Percentiles rank a stretch among this genome's conserved stretches.
These are phyloP conservation scores for Serendipita sp. DNA, from an alignment of 768 basidiomycete genomes.

Conservation along the genomic window DNA sequence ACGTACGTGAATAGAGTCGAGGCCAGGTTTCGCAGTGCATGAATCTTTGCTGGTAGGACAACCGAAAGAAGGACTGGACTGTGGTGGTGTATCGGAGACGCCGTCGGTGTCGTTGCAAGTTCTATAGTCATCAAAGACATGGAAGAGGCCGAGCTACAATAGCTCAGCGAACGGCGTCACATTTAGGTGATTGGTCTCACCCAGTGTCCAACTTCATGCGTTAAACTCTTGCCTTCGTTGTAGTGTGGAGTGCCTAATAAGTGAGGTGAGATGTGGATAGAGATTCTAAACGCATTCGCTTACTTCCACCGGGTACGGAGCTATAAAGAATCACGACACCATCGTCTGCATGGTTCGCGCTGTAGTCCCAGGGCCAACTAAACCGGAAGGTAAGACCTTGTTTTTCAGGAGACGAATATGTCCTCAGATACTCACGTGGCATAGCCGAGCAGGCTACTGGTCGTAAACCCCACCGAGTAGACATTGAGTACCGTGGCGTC, in stretches of 20 bases:
- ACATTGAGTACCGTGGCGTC: background rate
- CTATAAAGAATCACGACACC: conserved; percentile 24
- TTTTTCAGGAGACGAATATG: too few species aligned
- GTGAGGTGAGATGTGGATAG: background rate
- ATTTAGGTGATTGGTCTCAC: conserved; percentile 8
- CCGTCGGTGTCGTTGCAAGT: background rate
- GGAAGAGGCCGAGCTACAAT: background rate
- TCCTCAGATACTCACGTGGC: background rate
- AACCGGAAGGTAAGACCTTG: too few species aligned
- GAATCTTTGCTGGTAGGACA: background rate
- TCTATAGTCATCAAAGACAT: background rate
- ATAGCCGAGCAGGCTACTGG: background rate
- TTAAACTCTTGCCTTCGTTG: conserved; percentile 7
- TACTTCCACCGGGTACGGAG: conserved; percentile 6
- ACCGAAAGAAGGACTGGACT: background rate
- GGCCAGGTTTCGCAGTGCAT: background rate
- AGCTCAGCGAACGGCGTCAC: background rate
- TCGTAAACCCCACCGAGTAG: background rate
- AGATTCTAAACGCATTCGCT: background rate
- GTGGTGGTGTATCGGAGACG: background rate
- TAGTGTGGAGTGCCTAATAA: background rate
- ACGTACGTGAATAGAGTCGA: background rate
- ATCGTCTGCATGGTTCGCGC: conserved; percentile 19
- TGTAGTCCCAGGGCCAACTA: conserved; percentile 20
- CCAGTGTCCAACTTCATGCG: conserved; percentile 16